Base-by-base conservation (phyloP, 2,329 filamentous ascomycete species). In the Pleochaeta shiraiana region DNA sequence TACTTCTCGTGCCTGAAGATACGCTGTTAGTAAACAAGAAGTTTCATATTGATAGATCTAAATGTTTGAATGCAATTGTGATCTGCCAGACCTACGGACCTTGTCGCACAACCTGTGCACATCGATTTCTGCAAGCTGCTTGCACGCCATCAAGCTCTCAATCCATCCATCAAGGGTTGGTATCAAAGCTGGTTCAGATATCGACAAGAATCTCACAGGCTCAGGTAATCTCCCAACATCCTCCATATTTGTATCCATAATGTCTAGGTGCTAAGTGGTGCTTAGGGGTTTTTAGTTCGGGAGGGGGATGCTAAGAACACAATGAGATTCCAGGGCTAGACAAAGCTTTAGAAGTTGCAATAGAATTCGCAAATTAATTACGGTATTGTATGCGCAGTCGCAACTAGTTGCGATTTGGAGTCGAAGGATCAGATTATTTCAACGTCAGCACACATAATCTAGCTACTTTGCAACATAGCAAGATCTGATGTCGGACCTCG, bases 191-290 rank as follows among this genome's bases (percentile, higher is more conserved):
- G 92, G 88, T 78, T 97, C 93, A 72, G 84, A 81, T 65, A 84
- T 79, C 63, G 90, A 83, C 66, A 87, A 83, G 71, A 95, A 77
- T 73, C 87, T 87, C 74, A 88, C 82, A 69, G 83, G 82, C 74
- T 87, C 84, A 69, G 90, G 88, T 72, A 87, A 85, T 77, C 91
- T 88, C 73, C 87, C 88, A 71, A 95, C 90, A 75, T 98, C 93
- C 79, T 96, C 92, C 93, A 98, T 98, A 77, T 95, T 95, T 74
- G 90, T 95, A 77, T 98, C 92, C 90, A 96, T 95, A 63, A 64
- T 70, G 65, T 59, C 43, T 65, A 62, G 47, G 66, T 64, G 55
- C 74, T 71, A 55, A n/a, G 26, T 45, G 24, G 34, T 45, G 26
- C 21, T 45, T 14, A n/a, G 26, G 31, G 4, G 26, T 59, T 33